These are phyloP conservation scores for Escallonia rubra DNA, from an alignment of 129 eudicot species.

Conservation along the genomic window DNA sequence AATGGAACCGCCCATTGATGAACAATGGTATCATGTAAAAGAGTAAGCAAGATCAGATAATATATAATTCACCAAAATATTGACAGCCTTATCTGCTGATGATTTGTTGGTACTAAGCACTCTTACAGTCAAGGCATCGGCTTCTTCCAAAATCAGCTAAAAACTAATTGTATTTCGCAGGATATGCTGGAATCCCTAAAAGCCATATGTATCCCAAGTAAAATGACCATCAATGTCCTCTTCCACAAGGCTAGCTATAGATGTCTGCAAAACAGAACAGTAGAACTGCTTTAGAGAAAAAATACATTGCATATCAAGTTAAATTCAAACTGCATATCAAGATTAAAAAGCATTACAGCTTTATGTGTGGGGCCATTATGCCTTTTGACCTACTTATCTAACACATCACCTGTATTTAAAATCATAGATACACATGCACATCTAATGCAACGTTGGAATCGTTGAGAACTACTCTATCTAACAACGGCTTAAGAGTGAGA, in stretches of 20 bases:
- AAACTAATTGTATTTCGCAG: constrained; percentile 1
- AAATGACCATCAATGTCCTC: constrained; percentile 3
- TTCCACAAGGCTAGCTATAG: constrained; percentile 29
- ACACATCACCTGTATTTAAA: too few species aligned
- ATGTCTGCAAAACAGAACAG: constrained; percentile 27
- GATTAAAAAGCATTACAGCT: too few species aligned
- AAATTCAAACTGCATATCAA: too few species aligned
- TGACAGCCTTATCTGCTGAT: background rate
- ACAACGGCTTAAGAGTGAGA: too few species aligned
- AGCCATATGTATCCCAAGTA: background rate
- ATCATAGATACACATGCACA: too few species aligned
- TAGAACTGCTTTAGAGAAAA: background rate
- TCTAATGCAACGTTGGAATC: too few species aligned
- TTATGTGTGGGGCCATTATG: too few species aligned
- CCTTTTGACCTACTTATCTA: too few species aligned
- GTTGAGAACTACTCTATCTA: too few species aligned
- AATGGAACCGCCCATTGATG: too few species aligned
- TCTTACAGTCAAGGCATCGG: background rate
- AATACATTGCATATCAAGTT: background rate
- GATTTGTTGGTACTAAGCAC: background rate
- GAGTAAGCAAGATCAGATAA: background rate
- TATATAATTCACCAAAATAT: constrained; percentile 3
- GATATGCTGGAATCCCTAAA: background rate
- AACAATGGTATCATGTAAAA: background rate
- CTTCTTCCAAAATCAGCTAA: constrained; percentile 5